Conservation (phyloP, 2,329 filamentous ascomycete genomes). For the Colletotrichum tropicicola region DNA sequence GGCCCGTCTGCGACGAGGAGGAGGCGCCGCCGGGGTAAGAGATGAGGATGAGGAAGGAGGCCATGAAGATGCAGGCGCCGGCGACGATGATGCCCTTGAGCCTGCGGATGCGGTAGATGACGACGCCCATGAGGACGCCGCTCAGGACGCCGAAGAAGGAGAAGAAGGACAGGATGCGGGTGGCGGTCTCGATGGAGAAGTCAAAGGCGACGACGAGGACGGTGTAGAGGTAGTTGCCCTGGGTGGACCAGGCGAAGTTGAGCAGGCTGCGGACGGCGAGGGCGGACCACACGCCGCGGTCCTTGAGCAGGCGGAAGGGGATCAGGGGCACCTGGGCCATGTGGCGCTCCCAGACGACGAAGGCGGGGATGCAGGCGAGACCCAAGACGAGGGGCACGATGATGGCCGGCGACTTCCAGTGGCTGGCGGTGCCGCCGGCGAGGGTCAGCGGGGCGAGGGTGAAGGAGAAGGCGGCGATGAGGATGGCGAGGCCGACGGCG, state of each 20-base stretch:
- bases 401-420: slow-evolving; percentile 61
- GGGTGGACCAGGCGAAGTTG: slow-evolving; percentile 64
- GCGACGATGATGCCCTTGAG: slow-evolving; percentile 67
- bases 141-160: slow-evolving; percentile 62
- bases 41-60: slow-evolving; percentile 65
- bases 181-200: slow-evolving; percentile 62
- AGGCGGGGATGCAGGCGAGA: slow-evolving; percentile 55
- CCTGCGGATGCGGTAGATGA: slow-evolving; percentile 60
- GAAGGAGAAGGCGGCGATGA: slow-evolving; percentile 56
- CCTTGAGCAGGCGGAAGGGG: slow-evolving; percentile 65
- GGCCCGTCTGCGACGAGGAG: slow-evolving; percentile 52
- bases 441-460: slow-evolving; percentile 62
- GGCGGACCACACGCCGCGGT: slow-evolving; percentile 69
- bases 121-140: slow-evolving; percentile 58
- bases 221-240: slow-evolving; percentile 68
- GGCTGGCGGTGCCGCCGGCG: slow-evolving; percentile 55
- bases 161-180: slow-evolving; percentile 65
- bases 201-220: slow-evolving; percentile 67
- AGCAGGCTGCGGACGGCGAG: slow-evolving; percentile 61
- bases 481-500: slow-evolving; percentile 54
- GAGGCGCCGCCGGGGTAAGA: slow-evolving; percentile 59
- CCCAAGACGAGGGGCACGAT: slow-evolving; percentile 62
- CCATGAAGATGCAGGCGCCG: slow-evolving; percentile 64
- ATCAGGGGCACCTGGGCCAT: slow-evolving; percentile 61
- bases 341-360: slow-evolving; percentile 61